Evolutionary conservation across 768 basidiomycete species (phyloP), one percentile per base, ranked within the genome.

Genomic region (Pleurotus sapidus): DNA sequence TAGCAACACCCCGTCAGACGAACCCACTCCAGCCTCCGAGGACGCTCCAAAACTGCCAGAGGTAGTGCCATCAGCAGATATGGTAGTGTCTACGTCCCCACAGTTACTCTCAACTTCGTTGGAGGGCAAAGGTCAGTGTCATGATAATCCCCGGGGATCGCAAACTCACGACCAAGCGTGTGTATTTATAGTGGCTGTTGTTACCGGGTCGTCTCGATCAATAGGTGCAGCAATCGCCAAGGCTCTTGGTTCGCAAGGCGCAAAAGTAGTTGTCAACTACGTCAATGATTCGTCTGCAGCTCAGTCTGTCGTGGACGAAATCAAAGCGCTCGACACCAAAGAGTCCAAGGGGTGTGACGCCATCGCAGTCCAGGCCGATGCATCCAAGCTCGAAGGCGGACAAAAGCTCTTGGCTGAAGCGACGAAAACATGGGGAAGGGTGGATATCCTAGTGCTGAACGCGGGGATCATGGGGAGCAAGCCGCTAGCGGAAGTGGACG

Each of bases 371-470:
- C 69, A 81, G 62, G 82, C 81, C 8, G 81, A 87, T 61, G 77
- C 76, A 6, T 77, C 77, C 7, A 78, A 77, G 0, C 43, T 79
- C 20, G 71, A 71, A n/a, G 83, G 81, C 8, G 78, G 78, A 12
- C 69, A 79, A 56, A 55, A 62, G 17, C 73, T 87, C 11, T 59
- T 86, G 6, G 72, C 80, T 49, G 75, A 78, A 59, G 74, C 83
- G 4, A 62, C 82, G 20, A 74, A 74, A 58, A 71, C 71, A 4
- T 80, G 82, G 57, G 82, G 84, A 4, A 72, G 70, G 56, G 66
- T 86, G 56, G 84, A 87, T 61, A 83, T 87, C 59, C 67, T 87
- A 30, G 79, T 86, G 9, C 71, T 83, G 48, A 85, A 84, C 64
- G 81, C 84, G 4, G 83, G 80, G 3, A 69, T 83, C 51, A 84